Evolutionary conservation across 345 rosid genomes (phyloP), one percentile per base, ranked within the genome.

Genomic region (Syzygium aromaticum): DNA sequence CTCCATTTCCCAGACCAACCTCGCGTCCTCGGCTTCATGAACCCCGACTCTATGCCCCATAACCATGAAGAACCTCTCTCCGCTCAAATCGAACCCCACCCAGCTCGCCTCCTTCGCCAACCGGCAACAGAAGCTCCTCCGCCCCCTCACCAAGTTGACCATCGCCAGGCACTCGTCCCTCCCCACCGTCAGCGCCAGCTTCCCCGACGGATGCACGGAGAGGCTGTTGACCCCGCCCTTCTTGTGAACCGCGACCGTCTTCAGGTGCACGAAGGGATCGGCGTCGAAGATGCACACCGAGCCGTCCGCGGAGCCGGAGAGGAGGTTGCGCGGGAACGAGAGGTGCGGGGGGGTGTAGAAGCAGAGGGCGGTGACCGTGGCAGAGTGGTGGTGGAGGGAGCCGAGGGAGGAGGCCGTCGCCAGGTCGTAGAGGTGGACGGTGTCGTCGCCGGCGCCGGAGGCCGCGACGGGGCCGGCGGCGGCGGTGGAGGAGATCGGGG

Each of bases 1-100:
- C 9, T 95, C 93, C 78, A 98, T 90, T 87, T 96, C 95, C 77
- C 89, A 86, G 51, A 95, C 89, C 92, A 96, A 89, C 88, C 90
- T 93, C 46, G 99, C 99, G 93, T 98, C 98, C 87, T 96, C 99
- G 0, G 95, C 93, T n/a, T 91, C 91, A 89, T 98, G 98, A 91
- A 96, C 90, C 59, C 96, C 96, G 82, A 95, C 86, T 86, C 90
- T 95, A 83, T 87, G 91, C 67, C 88, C 97, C 9, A 89, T 89
- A 27, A 93, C 96, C 98, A 98, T 93, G 90, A 92, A 94, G 89
- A 96, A 96, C 90, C 30, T 93, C 53, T 95, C 98, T 3, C 97
- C 99, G 25, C 51, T 88, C 6, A 86, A 83, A 89, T 93, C 95
- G 86, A 92, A 98, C 86, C 92, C 91, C 14, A 97, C 94, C 85